Evolutionary conservation across 164 flowering plant genomes (phyloP), one percentile per base, ranked within the genome.

Genomic region (Vitis cinerea): DNA sequence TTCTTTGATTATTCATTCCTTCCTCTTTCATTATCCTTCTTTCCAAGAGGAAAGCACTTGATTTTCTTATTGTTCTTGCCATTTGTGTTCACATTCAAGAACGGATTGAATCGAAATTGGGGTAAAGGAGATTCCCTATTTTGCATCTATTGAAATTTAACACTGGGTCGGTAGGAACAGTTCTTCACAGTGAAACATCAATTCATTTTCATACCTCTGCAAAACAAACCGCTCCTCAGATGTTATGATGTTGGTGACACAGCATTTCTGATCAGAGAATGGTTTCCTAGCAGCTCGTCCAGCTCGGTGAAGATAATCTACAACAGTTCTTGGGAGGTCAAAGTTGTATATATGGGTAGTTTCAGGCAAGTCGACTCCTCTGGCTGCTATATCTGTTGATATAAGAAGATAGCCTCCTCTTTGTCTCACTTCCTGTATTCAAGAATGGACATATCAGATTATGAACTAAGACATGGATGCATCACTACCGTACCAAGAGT

Each of bases 351-450:
- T 86, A 78, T 91, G 98, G 29, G 94, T 91, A 49, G 94, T 91
- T 72, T 91, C 97, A 0, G 99, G 97, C 61, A 95, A 79, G 77
- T 95, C 97, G 53, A 93, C 84, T 23, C 99, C 97, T 82, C 99
- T 83, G 30, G 94, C 95, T 13, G 93, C 96, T 75, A 95, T 85
- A 75, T 95, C 98, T 19, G 99, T 95, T 61, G 99, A 82, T 17
- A 95, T 96, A 55, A 95, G 84, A 72, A 93, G 85, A 78, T 79
- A 85, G 51, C 83, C 73, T 11, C 87, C 85, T 65, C 86, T 84
- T 81, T 85, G 88, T 75, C 93, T 87, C 67, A 88, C 67, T 78
- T 91, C 97, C 98, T 93, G 79, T 59, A 75, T 57, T 37, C 29
- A 64, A 23, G 66, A 58, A 68, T 30, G 2, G 13, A 66, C 37